Base-by-base conservation (phyloP, 768 basidiomycete species). In the Imleria badia region DNA sequence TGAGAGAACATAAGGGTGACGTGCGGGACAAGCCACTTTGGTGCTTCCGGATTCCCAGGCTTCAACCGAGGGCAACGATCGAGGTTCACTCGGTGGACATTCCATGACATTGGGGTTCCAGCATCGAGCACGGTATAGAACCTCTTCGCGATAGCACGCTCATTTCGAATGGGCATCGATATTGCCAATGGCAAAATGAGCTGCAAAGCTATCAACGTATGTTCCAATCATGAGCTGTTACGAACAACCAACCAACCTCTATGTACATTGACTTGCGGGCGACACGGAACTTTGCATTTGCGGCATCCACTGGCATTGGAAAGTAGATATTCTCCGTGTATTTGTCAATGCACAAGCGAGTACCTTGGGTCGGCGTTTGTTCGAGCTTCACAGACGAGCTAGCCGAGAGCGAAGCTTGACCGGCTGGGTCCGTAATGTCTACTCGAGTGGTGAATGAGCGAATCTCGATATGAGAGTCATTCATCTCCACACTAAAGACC, bases 241-340 rank as follows among this genome's bases (percentile, higher is more conserved):
- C n/a, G 9, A 15, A 17, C 4, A 13, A 40, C 11, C 31, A 4
- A 54, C 64, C 3, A 22, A 72, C 72, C 64, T 72, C 75, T 5
- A 84, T 66, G 52, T 80, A 85, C 23, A 64, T 72, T 1, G 82
- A 85, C 58, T 80, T 82, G 36, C 83, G 74, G 10, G 84, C 83
- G 33, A 84, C 59, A 6, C 81, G 75, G 11, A 77, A 60, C 58
- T 72, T 80, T 2, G 64, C 48, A 15, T 69, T 68, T 19, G 59
- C 54, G 6, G 71, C 70, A 31, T 75, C 60, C 11, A 84, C 66
- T 10, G 79, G 79, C 42, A 79, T 75, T 0, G 81, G 81, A 41
- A 74, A 82, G 1, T 44, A 9, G 8, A 82, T 52, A 33, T 51
- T 45, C 46, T 74, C 61, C 6, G 51, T 31, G 48, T 67, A 63